Percentiles rank a stretch among this genome's conserved stretches.
phyloP scores from a whole-genome alignment of 768 basidiomycete species.

The Coprinellus micaceus region DNA sequence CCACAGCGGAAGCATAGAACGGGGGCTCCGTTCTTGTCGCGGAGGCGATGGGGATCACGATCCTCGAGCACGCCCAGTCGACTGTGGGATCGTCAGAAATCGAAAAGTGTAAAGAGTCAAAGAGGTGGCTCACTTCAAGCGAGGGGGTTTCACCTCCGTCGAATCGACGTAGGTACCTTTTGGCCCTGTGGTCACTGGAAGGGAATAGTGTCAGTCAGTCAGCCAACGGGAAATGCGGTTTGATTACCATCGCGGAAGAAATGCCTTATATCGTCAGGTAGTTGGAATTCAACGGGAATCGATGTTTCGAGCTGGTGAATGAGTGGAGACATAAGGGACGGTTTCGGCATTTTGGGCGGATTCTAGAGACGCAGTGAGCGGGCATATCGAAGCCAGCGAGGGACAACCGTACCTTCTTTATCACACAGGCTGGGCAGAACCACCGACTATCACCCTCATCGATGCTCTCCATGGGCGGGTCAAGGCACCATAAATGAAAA shows the following conservation, averaged over 20 bases:
- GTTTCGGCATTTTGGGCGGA: slow-evolving; percentile 62
- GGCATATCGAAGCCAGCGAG: slow-evolving; percentile 11
- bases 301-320: slow-evolving; percentile 62
- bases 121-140: slow-evolving; percentile 66
- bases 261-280: slow-evolving; percentile 78
- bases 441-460: slow-evolving; percentile 84
- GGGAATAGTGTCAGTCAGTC: slow-evolving; percentile 14
- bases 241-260: slow-evolving; percentile 85
- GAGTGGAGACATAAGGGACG: slow-evolving; percentile 67
- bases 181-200: slow-evolving; percentile 68
- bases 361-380: slow-evolving; percentile 40
- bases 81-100: slow-evolving; percentile 29
- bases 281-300: slow-evolving; percentile 78
- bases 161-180: slow-evolving; percentile 83
- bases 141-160: slow-evolving; percentile 70
- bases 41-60: slow-evolving; percentile 81
- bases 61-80: slow-evolving; percentile 89
- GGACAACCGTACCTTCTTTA: slow-evolving; percentile 53
- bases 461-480: slow-evolving; percentile 87
- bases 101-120: slow-evolving; percentile 5
- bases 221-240: slow-evolving; percentile 8
- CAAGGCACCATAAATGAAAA: slow-evolving; percentile 95
- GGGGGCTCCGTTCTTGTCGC: slow-evolving; percentile 76
- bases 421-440: slow-evolving; percentile 73
- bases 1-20: slow-evolving; percentile 92